Base-by-base conservation (phyloP, 495 filamentous ascomycete species). In the Aspergillus affinis region DNA sequence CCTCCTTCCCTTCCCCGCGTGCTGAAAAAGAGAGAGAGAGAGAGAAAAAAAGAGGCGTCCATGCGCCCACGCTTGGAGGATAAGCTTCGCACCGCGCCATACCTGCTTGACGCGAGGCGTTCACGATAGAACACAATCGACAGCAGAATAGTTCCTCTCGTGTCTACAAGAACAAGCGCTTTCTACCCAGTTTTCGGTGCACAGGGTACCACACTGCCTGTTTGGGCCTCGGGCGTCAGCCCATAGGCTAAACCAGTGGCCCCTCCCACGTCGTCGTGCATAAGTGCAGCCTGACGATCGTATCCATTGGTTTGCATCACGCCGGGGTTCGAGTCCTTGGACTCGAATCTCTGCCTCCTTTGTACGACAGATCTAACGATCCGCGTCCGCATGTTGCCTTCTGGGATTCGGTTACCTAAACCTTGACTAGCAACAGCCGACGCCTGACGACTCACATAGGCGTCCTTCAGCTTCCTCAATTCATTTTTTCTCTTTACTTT, bases 211-310 rank as follows among this genome's bases (percentile, higher is more conserved):
- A 59, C 61, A 61, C 64, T 65, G 56, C 64, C 60, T 51, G 41
- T 55, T 57, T 69, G 55, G 61, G 72, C 62, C 58, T 64, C 64
- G 65, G 65, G 61, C 62, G 53, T 73, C 60, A 52, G 66, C 72
- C 65, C 70, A 72, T 68, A 64, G 62, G 65, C 65, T 69, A 59
- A 61, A 60, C 58, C 57, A 19, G 58, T 60, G 49, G 62, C 52
- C 54, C 61, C 60, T 64, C 61, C 58, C 64, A 62, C 60, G 57
- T 72, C 69, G 65, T 60, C 69, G 57, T 73, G 73, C 73, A 77
- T 74, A 71, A 75, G 74, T 70, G 69, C 53, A 65, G 69, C 67
- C 69, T 72, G 74, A 65, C 65, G 70, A 74, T 73, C 73, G 61
- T 61, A 59, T 63, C 60, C 20, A 59, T 60, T 62, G 58, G 64